Conservation (phyloP, 768 basidiomycete species). For the Neoboletus magnificus region DNA sequence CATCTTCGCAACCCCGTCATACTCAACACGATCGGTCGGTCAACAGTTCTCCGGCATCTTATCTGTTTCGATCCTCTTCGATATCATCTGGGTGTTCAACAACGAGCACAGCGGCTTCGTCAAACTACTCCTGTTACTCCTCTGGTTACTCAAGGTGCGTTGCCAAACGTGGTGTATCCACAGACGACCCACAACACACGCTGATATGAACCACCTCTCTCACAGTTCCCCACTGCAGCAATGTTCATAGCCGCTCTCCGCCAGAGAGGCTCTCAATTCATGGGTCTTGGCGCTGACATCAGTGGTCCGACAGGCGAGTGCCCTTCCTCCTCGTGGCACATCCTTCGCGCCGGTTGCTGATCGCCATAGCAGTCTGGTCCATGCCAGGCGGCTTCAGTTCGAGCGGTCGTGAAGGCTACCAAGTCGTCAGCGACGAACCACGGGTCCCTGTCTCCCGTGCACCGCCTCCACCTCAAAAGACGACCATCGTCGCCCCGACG, state of each 20-base stretch:
- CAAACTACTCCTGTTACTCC: conserved; percentile 50
- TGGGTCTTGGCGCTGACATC: conserved; percentile 48
- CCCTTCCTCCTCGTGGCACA: no score
- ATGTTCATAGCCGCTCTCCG: conserved; percentile 51
- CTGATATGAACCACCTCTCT: background rate
- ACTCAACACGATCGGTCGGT: background rate
- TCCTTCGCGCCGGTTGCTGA: background rate
- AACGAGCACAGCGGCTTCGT: conserved; percentile 56
- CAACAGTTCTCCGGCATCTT: conserved; percentile 64
- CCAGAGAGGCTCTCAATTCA: conserved; percentile 55
- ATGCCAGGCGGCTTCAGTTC: conserved; percentile 75
- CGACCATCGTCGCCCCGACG: conserved; percentile 1
- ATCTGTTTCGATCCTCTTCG: conserved; percentile 58
- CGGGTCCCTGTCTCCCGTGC: conserved; percentile 14
- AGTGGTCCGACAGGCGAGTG: conserved; percentile 56
- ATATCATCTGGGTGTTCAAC: conserved; percentile 65
- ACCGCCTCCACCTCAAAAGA: conserved; percentile 18
- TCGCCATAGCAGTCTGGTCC: conserved; percentile 58
- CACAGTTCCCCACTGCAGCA: conserved; percentile 58
- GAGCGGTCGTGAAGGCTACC: conserved; percentile 52
- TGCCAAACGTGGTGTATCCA: background rate
- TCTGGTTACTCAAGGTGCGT: conserved; percentile 58
- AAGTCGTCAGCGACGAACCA: conserved; percentile 52
- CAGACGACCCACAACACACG: background rate
- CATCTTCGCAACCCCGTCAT: background rate